Base-by-base conservation (phyloP, 2,329 filamentous ascomycete genomes). In the Cercospora zeae-maydis region DNA sequence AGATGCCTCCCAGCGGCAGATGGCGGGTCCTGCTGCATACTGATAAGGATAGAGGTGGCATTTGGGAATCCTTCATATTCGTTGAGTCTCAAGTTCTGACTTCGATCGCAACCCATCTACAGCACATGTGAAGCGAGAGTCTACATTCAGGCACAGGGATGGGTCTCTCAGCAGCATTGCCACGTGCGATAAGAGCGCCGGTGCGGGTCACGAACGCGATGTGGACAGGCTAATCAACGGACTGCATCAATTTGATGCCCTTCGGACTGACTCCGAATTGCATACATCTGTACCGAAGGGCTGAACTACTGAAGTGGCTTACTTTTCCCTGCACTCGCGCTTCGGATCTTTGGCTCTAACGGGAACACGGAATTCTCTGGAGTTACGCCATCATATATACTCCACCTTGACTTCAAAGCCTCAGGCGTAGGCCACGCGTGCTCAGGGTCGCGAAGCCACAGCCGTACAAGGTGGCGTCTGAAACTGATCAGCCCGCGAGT, bases 321-420 rank as follows among this genome's bases (percentile, higher is more conserved):
- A 13, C 33, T 59, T 13, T 45, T 45, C n/a, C 58, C 49, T 21
- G 61, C 60, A 52, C 64, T 67, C 1, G 61, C 53, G 24, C 75
- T 78, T 19, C 79, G 74, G 65, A 82, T 77, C 21, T 73, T 75
- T n/a, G 84, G 82, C 69, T 88, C 82, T 1, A 86, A 74, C 0
- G 85, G 84, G 58, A 87, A 83, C 0, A 85, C 80, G 36, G 83
- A 77, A 10, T 77, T 80, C 64, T 85, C 83, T 0, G 80, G 75
- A 2, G 75, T 80, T 2, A 86, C 79, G 3, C 77, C 81, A 1
- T 79, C 76, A 66, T 85, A 88, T 0, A 88, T 74, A 19, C 80
- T 77, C 83, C 84, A 88, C 8, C 80, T 75, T 4, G 72, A 73
- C 53, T 72, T 63, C 31, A 82, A 67, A 5, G 69, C 67, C 14